Evolutionary conservation across 345 rosid genomes (phyloP).

Genomic region (Excoecaria cochinchinensis): DNA sequence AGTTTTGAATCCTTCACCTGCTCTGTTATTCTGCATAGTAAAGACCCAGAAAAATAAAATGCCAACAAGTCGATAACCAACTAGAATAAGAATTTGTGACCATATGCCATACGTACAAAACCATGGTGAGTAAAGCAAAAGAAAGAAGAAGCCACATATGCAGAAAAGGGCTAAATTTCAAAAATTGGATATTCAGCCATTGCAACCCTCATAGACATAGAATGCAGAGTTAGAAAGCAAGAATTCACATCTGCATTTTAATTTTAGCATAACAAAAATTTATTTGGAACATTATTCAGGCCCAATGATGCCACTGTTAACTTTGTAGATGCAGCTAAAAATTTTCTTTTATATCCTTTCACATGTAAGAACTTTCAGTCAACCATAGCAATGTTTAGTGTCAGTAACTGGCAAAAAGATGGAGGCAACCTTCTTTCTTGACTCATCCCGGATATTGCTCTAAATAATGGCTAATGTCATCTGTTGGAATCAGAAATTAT

Average conservation of each 20-base stretch:
- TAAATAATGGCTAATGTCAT: too few species aligned
- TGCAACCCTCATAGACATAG: neutral
- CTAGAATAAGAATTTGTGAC: neutral
- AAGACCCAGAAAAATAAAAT: conserved; percentile 18
- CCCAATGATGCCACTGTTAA: neutral
- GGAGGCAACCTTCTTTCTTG: too few species aligned
- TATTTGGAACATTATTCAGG: neutral
- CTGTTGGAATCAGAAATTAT: too few species aligned
- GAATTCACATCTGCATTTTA: neutral
- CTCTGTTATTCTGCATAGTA: conserved; percentile 69
- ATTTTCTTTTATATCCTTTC: too few species aligned
- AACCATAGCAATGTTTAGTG: too few species aligned
- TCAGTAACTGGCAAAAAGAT: too few species aligned
- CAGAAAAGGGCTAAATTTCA: neutral
- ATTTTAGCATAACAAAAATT: neutral
- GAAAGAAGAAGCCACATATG: neutral
- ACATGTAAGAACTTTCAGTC: too few species aligned
- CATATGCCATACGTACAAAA: neutral
- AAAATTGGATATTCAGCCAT: neutral
- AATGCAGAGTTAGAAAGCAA: neutral
- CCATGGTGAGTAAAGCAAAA: neutral
- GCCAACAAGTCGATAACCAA: neutral
- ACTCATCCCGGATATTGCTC: too few species aligned
- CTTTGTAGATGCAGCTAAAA: too few species aligned
- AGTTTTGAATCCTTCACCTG: conserved; percentile 44